phyloP scores from a whole-genome alignment of 345 rosid species.

The Cardiospermum halicacabum region DNA sequence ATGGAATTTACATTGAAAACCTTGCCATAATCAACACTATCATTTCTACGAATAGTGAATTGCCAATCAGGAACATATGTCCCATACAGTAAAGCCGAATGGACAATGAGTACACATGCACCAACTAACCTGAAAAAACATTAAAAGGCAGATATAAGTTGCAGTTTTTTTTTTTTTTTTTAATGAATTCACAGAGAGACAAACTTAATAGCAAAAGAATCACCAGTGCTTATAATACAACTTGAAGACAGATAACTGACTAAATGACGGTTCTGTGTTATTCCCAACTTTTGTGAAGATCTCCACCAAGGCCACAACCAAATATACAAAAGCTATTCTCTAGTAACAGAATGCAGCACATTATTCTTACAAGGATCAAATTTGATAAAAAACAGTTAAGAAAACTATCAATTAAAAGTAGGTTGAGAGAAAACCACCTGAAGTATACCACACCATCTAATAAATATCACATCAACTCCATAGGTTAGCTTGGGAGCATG shows the following conservation, averaged over 20 bases:
- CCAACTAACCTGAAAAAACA: conserved; percentile 58
- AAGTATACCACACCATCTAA: conserved; percentile 86
- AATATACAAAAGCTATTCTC: conserved; percentile 90
- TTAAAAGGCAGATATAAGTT: conserved; percentile 3
- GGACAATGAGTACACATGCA: conserved; percentile 44
- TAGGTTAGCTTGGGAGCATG: conserved; percentile 73
- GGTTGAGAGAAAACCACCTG: conserved; percentile 48
- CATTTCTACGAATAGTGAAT: conserved; percentile 39
- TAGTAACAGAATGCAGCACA: conserved; percentile 18
- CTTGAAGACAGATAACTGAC: conserved; percentile 46
- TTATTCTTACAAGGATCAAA: conserved; percentile 1
- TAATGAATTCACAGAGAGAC: not conserved
- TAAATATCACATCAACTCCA: conserved; percentile 71
- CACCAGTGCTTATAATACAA: conserved; percentile 71
- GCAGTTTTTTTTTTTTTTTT: not conserved
- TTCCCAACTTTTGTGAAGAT: conserved; percentile 42
- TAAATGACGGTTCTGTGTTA: conserved; percentile 26
- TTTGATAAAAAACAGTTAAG: not conserved
- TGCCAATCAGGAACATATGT: conserved; percentile 80
- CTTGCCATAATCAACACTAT: conserved; percentile 53
- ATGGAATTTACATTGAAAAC: conserved; percentile 45
- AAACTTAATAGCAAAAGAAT: conserved; percentile 1
- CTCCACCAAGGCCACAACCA: conserved; percentile 61
- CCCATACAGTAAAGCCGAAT: conserved; percentile 57
- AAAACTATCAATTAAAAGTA: not conserved